These are phyloP conservation scores for Mollisia scopiformis DNA, from an alignment of 2,329 filamentous ascomycete genomes.

Conservation along the genomic window DNA sequence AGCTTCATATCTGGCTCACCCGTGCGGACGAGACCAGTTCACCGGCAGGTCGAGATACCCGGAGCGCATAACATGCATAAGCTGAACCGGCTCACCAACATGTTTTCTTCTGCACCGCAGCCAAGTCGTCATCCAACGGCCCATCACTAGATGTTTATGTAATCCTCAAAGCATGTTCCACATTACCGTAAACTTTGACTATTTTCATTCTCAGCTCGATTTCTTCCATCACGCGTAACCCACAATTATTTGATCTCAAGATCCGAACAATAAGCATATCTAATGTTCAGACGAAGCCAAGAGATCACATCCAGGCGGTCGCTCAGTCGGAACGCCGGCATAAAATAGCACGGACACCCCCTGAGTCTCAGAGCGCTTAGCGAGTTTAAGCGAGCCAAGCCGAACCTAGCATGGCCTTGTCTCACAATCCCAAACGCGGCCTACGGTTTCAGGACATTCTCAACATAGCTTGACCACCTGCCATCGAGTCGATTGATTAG, in stretches of 20 bases:
- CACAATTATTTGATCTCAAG: not conserved
- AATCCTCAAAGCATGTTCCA: not conserved
- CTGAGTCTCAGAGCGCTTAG: not conserved
- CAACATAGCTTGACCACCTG: not conserved
- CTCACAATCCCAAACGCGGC: not conserved
- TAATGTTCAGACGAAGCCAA: not conserved
- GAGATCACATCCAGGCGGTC: not conserved
- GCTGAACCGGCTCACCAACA: not conserved
- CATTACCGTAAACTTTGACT: not conserved
- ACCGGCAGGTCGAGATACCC: not conserved
- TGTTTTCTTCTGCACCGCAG: not conserved
- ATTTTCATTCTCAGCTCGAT: too few species aligned
- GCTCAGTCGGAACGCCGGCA: not conserved
- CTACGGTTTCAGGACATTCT: not conserved
- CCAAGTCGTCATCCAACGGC: not conserved
- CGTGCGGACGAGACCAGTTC: not conserved
- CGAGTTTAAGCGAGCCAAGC: not conserved
- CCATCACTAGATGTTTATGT: not conserved
- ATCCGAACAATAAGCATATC: not conserved
- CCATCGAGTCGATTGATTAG: not conserved
- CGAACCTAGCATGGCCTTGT: not conserved
- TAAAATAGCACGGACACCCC: not conserved
- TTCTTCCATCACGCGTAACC: not conserved
- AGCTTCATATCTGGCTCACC: not conserved
- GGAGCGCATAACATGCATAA: not conserved